Evolutionary conservation across 2,329 filamentous ascomycete genomes (phyloP), one percentile per base, ranked within the genome.

Genomic region (Chrysoporthe deuterocubensis): DNA sequence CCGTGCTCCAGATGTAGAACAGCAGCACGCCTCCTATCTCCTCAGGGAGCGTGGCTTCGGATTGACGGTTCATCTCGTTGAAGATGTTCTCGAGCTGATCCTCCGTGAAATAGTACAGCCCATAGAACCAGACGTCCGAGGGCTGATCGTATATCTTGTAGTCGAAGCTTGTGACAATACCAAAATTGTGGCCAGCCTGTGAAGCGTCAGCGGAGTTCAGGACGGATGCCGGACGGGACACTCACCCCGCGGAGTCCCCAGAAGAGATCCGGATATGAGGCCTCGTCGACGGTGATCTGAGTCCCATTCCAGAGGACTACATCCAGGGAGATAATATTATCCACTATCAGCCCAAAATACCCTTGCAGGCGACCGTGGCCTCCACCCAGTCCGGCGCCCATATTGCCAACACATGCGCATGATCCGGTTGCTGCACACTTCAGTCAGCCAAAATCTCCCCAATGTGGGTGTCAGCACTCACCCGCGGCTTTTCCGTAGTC

Each of bases 151-250:
- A 86, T 46, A 87, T 79, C 71, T 84, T 84, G 0, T 77, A 76
- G 0, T 78, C 81, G 11, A 83, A 75, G 1, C 80, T 81, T 0
- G 85, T 87, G 13, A 88, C 84, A 54, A 89, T 83, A 5, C 85
- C 87, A 68, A 89, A 88, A 74, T 88, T 88, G 71, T 87, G 85
- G 0, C 86, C 86, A 1, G 85, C 86, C 1, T 54, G 16, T 54
- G n/a, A 4, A 14, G 4, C 11, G 11, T 54, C 7, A 54, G 50
- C 16, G 21, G 1, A 2, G 13, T 3, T 7, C 8, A 7, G 7
- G 32, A 14, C 7, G 3, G 16, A 16, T 7, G 5, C 6, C 32
- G 26, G 48, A 16, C 4, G 9, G 26, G 4, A 14, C n/a, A 54
- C 50, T 54, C 13, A 54, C 50, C 11, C 87, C 87, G 65, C 81